phyloP scores from a whole-genome alignment of 2,329 filamentous ascomycete genomes.

The Fusarium illudens region DNA sequence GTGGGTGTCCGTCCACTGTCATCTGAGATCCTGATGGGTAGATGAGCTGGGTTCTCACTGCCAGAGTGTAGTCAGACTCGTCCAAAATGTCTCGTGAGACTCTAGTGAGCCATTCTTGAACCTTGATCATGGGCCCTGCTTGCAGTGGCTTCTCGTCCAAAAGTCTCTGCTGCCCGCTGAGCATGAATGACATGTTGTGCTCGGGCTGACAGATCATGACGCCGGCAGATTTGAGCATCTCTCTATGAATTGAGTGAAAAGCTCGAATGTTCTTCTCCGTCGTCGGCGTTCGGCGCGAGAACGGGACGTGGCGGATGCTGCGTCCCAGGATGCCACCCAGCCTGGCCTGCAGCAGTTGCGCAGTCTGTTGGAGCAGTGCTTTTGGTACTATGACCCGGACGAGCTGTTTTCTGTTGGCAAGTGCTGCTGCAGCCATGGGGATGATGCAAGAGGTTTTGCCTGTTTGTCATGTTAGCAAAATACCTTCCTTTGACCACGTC shows the following conservation, averaged over 20 bases:
- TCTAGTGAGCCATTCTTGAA: constrained; percentile 60
- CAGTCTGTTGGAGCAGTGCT: constrained; percentile 65
- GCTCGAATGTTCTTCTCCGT: constrained; percentile 47
- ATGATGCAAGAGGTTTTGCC: constrained; percentile 67
- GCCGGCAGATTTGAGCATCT: constrained; percentile 55
- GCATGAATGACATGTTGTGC: constrained; percentile 70
- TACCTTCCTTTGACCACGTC: background rate
- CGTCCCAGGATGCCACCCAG: constrained; percentile 64
- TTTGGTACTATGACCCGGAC: constrained; percentile 66
- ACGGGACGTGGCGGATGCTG: constrained; percentile 64
- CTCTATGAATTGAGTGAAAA: constrained; percentile 46
- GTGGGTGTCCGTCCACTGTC: constrained; percentile 61
- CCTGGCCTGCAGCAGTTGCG: constrained; percentile 62
- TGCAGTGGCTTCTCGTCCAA: constrained; percentile 56
- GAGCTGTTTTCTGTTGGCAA: constrained; percentile 58
- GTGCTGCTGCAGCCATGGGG: constrained; percentile 57
- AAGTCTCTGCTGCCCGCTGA: constrained; percentile 67
- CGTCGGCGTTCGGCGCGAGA: constrained; percentile 58
- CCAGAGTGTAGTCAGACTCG: constrained; percentile 67
- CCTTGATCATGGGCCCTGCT: constrained; percentile 59
- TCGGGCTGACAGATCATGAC: constrained; percentile 70
- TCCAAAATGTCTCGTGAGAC: constrained; percentile 70
- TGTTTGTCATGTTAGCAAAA: constrained; percentile 29
- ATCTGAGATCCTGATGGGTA: constrained; percentile 63
- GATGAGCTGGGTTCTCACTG: constrained; percentile 64